These are phyloP conservation scores for Peziza echinospora DNA, from an alignment of 495 filamentous ascomycete genomes.

Conservation along the genomic window DNA sequence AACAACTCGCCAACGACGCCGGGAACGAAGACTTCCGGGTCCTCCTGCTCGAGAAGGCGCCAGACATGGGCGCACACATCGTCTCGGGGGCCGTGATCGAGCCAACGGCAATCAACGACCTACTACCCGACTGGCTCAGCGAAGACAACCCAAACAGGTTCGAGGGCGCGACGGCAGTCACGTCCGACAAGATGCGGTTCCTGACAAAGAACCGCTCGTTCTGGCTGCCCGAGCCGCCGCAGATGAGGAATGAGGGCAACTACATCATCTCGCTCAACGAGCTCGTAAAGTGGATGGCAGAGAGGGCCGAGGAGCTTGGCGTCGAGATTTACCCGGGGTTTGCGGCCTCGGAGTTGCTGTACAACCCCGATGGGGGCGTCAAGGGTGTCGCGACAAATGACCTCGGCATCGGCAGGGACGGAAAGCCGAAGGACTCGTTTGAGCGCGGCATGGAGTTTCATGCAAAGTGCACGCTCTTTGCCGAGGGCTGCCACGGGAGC, in stretches of 20 bases:
- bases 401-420: conserved; percentile 56
- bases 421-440: conserved; percentile 75
- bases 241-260: conserved; percentile 97
- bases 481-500: conserved; percentile 89
- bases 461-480: conserved; percentile 79
- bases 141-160: conserved; percentile 74
- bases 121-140: conserved; percentile 81
- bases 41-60: conserved; percentile 81
- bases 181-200: conserved; percentile 75
- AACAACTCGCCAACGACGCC: conserved; percentile 87
- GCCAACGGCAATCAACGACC: conserved; percentile 68
- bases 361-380: conserved; percentile 65
- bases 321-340: conserved; percentile 98
- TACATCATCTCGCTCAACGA: conserved; percentile 93
- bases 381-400: conserved; percentile 94
- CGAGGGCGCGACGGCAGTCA: conserved; percentile 59
- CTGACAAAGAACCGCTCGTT: conserved; percentile 62
- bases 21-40: conserved; percentile 93
- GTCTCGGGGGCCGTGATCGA: conserved; percentile 90
- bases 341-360: conserved; percentile 80
- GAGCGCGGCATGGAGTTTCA: conserved; percentile 98
- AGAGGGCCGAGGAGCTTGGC: conserved; percentile 86
- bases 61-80: conserved; percentile 86
- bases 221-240: conserved; percentile 69
- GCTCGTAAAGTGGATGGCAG: conserved; percentile 82